Evolutionary conservation across 2,329 filamentous ascomycete species (phyloP).

Genomic region (Calonectria pauciramosa): DNA sequence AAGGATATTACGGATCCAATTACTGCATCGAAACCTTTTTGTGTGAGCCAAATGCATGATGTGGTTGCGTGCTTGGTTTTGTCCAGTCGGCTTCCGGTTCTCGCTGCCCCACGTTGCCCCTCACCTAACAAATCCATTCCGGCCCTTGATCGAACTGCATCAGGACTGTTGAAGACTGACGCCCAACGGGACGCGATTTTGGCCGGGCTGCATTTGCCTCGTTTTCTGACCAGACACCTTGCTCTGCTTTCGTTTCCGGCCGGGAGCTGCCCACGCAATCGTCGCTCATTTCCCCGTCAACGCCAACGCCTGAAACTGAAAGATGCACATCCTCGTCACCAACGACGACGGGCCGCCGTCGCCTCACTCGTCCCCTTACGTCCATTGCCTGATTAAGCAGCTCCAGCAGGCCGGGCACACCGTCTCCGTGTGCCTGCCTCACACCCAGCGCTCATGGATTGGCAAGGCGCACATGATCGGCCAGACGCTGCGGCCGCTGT

Average conservation of each 20-base stretch:
- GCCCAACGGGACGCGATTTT: slow-evolving; percentile 13
- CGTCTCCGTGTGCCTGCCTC: slow-evolving; percentile 92
- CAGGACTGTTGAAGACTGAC: slow-evolving; percentile 19
- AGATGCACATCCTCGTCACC: slow-evolving; percentile 75
- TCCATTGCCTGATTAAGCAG: slow-evolving; percentile 79
- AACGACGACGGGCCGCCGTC: slow-evolving; percentile 89
- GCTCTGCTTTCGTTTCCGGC: not conserved
- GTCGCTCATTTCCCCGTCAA: not conserved
- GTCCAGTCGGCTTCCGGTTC: slow-evolving; percentile 25
- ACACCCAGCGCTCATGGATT: slow-evolving; percentile 97
- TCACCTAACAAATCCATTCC: slow-evolving; percentile 40
- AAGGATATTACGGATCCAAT: slow-evolving; percentile 24
- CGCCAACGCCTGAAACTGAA: slow-evolving; percentile 25
- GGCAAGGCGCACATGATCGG: slow-evolving; percentile 98
- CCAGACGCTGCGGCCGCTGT: slow-evolving; percentile 85
- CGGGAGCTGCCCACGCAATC: not conserved
- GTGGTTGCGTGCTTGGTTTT: slow-evolving; percentile 43
- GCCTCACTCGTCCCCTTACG: slow-evolving; percentile 82
- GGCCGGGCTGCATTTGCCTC: not conserved
- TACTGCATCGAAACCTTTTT: slow-evolving; percentile 22
- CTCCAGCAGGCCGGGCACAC: slow-evolving; percentile 82
- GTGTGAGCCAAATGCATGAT: slow-evolving; percentile 36
- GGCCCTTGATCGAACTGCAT: slow-evolving; percentile 20
- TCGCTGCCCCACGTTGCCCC: slow-evolving; percentile 43
- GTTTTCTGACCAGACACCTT: not conserved